phyloP scores from a whole-genome alignment of 148 eudicot species.

The Polygonum maritimum region DNA sequence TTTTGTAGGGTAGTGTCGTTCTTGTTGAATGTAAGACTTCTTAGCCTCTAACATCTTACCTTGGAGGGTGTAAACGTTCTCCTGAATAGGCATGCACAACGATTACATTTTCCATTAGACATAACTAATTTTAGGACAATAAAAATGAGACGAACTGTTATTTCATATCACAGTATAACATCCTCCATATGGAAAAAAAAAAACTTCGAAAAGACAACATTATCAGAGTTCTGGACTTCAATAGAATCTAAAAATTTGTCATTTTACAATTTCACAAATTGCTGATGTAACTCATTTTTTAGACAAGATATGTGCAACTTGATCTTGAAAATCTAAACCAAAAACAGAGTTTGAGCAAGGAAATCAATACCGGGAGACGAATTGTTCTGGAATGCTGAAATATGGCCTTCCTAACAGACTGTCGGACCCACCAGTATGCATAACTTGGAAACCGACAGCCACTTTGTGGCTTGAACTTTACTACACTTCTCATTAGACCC shows the following conservation, averaged over 20 bases:
- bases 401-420: conserved; percentile 65
- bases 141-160: not conserved
- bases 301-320: not conserved
- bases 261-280: not conserved
- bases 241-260: not conserved
- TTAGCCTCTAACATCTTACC: conserved; percentile 68
- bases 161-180: not conserved
- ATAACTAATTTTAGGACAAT: not conserved
- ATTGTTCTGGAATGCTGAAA: conserved; percentile 76
- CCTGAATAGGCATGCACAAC: conserved; percentile 36
- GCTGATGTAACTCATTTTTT: not conserved
- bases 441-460: conserved; percentile 88
- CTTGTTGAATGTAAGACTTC: conserved; percentile 51
- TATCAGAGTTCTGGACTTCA: not conserved
- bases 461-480: conserved; percentile 73
- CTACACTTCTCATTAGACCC: conserved; percentile 87
- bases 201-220: not conserved
- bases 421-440: conserved; percentile 98
- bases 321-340: not conserved
- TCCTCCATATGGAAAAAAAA: not conserved
- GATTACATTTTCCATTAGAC: not conserved
- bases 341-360: not conserved
- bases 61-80: conserved; percentile 59
- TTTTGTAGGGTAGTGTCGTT: conserved; percentile 46
- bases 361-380: conserved; percentile 65